Conservation (phyloP, 768 basidiomycete species). For the Paxillus involutus region DNA sequence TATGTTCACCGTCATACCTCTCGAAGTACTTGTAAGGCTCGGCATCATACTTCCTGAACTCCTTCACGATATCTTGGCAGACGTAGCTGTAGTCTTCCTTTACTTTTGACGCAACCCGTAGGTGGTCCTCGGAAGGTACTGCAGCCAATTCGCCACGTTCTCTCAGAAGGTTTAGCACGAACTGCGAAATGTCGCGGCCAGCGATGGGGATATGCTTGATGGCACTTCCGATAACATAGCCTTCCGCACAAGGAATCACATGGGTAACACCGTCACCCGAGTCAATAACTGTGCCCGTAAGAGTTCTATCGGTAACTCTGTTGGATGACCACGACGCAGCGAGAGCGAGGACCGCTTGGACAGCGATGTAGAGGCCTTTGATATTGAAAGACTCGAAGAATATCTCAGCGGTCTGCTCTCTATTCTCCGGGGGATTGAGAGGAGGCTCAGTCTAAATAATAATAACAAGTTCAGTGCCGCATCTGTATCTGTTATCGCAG, state of each 20-base stretch:
- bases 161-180: slow-evolving; percentile 92
- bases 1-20: slow-evolving; percentile 90
- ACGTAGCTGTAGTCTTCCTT: slow-evolving; percentile 99
- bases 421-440: slow-evolving; percentile 96
- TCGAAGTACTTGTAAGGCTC: slow-evolving; percentile 96
- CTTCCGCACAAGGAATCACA: slow-evolving; percentile 94
- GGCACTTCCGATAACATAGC: slow-evolving; percentile 97
- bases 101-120: slow-evolving; percentile 87
- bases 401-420: slow-evolving; percentile 98
- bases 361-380: slow-evolving; percentile 96
- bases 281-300: slow-evolving; percentile 97
- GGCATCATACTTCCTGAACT: slow-evolving; percentile 96
- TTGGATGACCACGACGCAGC: slow-evolving; percentile 97
- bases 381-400: slow-evolving; percentile 99
- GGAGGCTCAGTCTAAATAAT: slow-evolving; percentile 90
- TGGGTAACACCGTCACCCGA: slow-evolving; percentile 99
- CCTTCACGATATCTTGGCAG: slow-evolving; percentile 98
- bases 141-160: slow-evolving; percentile 89
- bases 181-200: slow-evolving; percentile 94
- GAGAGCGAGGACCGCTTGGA: slow-evolving; percentile 96
- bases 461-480: background rate
- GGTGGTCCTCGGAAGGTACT: slow-evolving; percentile 95
- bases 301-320: slow-evolving; percentile 83
- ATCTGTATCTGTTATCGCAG: background rate
- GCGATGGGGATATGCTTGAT: slow-evolving; percentile 99